Evolutionary conservation across 257 asterid species (phyloP).

Genomic region (Nicotiana noctiflora): DNA sequence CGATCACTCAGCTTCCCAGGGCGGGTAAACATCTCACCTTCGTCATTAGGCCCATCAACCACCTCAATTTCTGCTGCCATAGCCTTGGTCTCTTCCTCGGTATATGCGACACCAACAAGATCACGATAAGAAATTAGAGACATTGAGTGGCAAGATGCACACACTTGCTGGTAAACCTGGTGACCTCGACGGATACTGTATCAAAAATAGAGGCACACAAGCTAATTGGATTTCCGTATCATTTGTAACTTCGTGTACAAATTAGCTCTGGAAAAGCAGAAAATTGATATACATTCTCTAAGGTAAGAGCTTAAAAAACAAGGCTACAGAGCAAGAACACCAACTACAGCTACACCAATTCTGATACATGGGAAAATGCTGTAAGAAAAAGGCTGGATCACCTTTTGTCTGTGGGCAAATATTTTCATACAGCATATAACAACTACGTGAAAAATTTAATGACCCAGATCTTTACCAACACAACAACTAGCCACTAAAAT

Average conservation of each 20-base stretch:
- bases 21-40: conserved; percentile 74
- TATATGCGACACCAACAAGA: conserved; percentile 81
- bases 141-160: conserved; percentile 83
- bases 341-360: not conserved
- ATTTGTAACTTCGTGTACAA: not conserved
- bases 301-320: not conserved
- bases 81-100: conserved; percentile 76
- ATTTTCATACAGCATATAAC: not conserved
- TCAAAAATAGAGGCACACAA: conserved; percentile 1
- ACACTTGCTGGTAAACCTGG: conserved; percentile 70
- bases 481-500: no score
- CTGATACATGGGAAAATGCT: not conserved
- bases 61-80: conserved; percentile 89
- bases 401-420: not conserved
- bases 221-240: not conserved
- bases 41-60: conserved; percentile 78
- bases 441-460: not conserved
- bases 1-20: conserved; percentile 80
- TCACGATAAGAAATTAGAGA: conserved; percentile 69
- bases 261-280: not conserved
- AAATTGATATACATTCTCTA: not conserved
- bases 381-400: not conserved
- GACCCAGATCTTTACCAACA: not conserved
- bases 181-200: conserved; percentile 75
- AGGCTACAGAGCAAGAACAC: not conserved